phyloP scores from a whole-genome alignment of 148 eudicot genomes.

The Gaultheria prostrata region DNA sequence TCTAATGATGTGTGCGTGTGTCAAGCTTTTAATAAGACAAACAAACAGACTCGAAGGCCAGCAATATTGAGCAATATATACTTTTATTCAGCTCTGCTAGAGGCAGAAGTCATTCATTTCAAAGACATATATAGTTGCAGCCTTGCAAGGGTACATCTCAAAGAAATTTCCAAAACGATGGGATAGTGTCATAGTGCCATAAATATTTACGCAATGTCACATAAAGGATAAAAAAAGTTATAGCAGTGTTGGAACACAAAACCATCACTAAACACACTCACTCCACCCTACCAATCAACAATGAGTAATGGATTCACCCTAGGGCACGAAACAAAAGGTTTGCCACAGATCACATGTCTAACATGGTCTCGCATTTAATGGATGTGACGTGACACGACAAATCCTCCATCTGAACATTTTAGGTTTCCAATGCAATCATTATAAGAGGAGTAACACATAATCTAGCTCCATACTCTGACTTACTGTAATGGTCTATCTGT shows the following conservation, averaged over 20 bases:
- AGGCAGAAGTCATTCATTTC: neutral
- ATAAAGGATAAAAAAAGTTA: neutral
- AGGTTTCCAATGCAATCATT: neutral
- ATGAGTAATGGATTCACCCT: neutral
- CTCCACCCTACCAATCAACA: neutral
- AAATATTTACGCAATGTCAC: neutral
- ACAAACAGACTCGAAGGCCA: neutral
- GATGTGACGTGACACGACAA: neutral
- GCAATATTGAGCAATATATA: neutral
- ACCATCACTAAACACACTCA: neutral
- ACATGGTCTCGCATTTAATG: neutral
- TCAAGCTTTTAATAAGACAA: neutral
- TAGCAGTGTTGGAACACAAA: neutral
- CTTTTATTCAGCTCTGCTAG: neutral
- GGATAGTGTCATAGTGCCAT: neutral
- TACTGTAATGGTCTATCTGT: conserved; percentile 38
- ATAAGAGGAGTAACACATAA: neutral
- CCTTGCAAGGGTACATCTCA: too few species aligned
- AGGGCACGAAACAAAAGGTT: neutral
- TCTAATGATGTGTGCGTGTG: neutral
- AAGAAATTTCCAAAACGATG: neutral
- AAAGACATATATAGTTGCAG: neutral
- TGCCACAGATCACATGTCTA: neutral
- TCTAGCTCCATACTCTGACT: conserved; percentile 27
- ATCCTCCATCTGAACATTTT: neutral